A percentile compares a stretch with the other conserved stretches of the same genome.
Evolutionary conservation across 2,329 filamentous ascomycete species (phyloP).

Genomic region (Fusarium tjaetaba): DNA sequence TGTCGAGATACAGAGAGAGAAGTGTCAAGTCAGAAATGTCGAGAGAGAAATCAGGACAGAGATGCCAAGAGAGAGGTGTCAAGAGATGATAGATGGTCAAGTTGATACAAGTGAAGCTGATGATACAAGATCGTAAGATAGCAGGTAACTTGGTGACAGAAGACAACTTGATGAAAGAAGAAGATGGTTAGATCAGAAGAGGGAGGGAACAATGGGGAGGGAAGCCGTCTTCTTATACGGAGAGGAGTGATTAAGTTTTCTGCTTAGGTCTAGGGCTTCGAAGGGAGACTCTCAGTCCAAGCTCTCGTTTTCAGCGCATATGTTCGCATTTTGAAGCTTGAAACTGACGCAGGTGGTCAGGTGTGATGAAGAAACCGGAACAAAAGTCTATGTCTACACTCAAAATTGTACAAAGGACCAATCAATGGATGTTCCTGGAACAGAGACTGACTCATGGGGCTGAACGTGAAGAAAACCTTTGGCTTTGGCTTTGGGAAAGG

Average conservation of each 20-base stretch:
- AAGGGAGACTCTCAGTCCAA: background rate
- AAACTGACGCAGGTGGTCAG: background rate
- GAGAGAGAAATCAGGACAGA: background rate
- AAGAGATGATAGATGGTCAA: background rate
- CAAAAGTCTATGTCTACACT: background rate
- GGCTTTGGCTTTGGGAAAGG: too few relatives aligned
- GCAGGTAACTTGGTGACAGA: background rate
- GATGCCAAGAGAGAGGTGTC: background rate
- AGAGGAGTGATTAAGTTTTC: background rate
- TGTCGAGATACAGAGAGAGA: background rate
- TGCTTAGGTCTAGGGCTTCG: background rate
- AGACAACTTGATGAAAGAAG: background rate
- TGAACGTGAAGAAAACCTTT: background rate
- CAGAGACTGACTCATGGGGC: background rate
- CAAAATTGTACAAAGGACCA: background rate
- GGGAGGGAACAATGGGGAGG: background rate
- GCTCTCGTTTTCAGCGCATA: background rate
- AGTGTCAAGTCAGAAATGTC: background rate
- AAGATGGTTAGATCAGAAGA: background rate
- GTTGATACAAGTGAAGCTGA: background rate
- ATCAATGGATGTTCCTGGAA: background rate
- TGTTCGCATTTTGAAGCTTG: background rate
- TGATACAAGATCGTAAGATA: background rate
- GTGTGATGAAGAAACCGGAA: background rate
- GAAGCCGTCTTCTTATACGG: background rate